Evolutionary conservation across 2,329 filamentous ascomycete species (phyloP), one percentile per base, ranked within the genome.

Genomic region (Rachicladosporium sp.): DNA sequence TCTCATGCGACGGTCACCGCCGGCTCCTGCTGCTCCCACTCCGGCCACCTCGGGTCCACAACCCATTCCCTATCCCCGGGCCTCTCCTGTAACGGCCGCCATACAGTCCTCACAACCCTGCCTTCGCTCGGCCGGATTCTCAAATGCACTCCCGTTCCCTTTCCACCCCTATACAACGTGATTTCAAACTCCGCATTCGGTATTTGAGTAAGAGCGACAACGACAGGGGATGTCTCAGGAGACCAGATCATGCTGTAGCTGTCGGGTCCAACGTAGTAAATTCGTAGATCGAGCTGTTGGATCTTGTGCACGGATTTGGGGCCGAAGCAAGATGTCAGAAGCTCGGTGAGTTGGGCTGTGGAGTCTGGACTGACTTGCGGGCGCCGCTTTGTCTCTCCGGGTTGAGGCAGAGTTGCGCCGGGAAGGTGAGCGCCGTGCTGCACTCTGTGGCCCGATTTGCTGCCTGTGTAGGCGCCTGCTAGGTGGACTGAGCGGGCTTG

Each of bases 401-500:
- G n/a, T 34, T 34, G 19, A 41, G 11, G 11, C 10, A 21, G 11
- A 31, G 21, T 6, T 36, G 30, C 7, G 32, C 13, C 10, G 10
- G 38, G 38, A 10, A 41, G 29, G 30, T 41, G 19, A 43, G 58
- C 52, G 10, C 56, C 58, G 19, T 43, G 45, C 4, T 19, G 15
- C 15, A 5, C 15, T 19, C 44, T 15, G 7, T 48, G 41, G 29
- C 29, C 43, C 44, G 42, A 52, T 11, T 38, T 36, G 7, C 37
- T 42, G 12, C 51, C 45, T 6, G 43, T 48, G 45, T 63, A 65
- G 38, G 55, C 53, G 27, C 64, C 64, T 9, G 59, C 59, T 8
- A 67, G 53, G 43, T 64, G 60, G 8, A 67, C 50, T 40, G 54
- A 60, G 29, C 54, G 54, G 10, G 60, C 60, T 37, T 63, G 63